Base-by-base conservation (phyloP, 2,329 filamentous ascomycete genomes). In the Talaromyces sp. region DNA sequence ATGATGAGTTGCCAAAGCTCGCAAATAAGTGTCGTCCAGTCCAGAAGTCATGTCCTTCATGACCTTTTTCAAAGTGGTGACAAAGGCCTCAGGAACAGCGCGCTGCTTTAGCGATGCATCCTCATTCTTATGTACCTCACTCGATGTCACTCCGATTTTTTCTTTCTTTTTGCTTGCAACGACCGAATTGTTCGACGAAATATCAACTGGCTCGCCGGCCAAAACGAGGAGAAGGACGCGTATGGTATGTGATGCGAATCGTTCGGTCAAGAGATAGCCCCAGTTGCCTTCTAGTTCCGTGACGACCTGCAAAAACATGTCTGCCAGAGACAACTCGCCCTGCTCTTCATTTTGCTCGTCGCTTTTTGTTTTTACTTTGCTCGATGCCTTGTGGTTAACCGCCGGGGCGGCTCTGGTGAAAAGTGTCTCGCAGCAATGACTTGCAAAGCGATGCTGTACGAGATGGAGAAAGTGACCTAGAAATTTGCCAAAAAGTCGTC, bases 111-210 rank as follows among this genome's bases (percentile, higher is more conserved):
- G 78, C 24, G 79, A 67, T 61, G 79, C 73, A 11, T 73, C 68
- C 50, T 73, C 75, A 58, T 85, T 82, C n/a, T 80, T 76, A 9
- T 80, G 75, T 2, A 77, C 72, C 2, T 82, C 80, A 1, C 78
- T 79, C 1, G 79, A 74, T 50, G 83, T 82, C 3, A 83, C 79
- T 1, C 89, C 85, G 55, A 95, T 82, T 66, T 89, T 88, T 75
- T 97, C 92, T 76, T 97, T 97, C 77, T 88, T 92, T 75, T 91
- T 92, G 80, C 93, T 96, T 72, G 93, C 90, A 53, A 97, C 77
- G n/a, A 96, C 78, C 1, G 87, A 87, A 72, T 87, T 88, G 26
- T 83, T 86, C 0, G 87, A 83, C 0, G 83, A 77, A 60, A 88
- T 85, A 61, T 91, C 86, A 5, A 97, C 78, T 0, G 92, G 88